phyloP scores from a whole-genome alignment of 192 early-diverging fungal genomes.

The Gaertneriomyces sp. region DNA sequence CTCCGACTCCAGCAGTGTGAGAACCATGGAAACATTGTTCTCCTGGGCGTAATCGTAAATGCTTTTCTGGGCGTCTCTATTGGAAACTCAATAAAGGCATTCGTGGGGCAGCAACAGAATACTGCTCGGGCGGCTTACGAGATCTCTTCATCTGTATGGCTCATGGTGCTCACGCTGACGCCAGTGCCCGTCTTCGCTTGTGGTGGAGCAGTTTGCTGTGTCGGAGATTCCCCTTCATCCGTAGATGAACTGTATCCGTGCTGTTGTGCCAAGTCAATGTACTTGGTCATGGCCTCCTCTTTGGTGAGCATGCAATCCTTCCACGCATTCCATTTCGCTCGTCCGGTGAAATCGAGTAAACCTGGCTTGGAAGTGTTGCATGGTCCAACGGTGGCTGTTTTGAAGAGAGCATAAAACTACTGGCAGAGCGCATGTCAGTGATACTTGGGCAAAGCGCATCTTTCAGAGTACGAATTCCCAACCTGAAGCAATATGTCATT shows the following conservation, averaged over 20 bases:
- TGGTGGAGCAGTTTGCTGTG: background rate
- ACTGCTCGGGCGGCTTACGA: conserved; percentile 10
- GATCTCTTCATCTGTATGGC: background rate
- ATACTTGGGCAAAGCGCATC: background rate
- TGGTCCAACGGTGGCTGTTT: conserved; percentile 37
- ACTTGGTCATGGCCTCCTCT: conserved; percentile 27
- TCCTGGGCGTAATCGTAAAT: conserved; percentile 35
- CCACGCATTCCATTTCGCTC: conserved; percentile 25
- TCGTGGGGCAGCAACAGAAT: background rate
- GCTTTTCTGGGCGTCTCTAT: conserved; percentile 26
- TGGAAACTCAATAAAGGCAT: background rate
- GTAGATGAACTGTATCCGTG: background rate
- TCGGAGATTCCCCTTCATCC: background rate
- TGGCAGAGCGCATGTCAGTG: background rate
- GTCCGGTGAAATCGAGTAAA: conserved; percentile 30
- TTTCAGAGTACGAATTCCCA: background rate
- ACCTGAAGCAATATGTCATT: conserved; percentile 14
- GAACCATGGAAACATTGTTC: conserved; percentile 26
- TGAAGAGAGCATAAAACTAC: conserved; percentile 45
- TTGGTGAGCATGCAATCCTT: background rate
- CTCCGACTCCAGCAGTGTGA: conserved; percentile 9
- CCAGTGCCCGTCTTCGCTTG: conserved; percentile 4
- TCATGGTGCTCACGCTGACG: conserved; percentile 29
- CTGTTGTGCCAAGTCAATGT: conserved; percentile 24
- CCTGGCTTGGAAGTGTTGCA: conserved; percentile 34